Conservation (phyloP, 257 asterid species). For the Fraxinus cuspidata region DNA sequence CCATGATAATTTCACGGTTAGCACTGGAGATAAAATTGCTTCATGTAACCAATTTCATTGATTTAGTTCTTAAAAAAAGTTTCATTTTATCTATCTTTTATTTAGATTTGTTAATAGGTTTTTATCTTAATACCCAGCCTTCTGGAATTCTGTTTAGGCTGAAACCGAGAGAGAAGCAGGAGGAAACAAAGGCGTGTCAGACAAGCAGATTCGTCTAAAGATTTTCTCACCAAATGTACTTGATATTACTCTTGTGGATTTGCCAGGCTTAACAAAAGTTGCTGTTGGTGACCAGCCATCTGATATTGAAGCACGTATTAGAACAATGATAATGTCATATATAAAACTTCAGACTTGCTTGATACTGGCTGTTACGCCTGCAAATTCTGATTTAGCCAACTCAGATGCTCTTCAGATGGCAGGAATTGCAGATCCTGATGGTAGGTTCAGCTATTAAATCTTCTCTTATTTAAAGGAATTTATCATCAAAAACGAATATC, state of each 20-base stretch:
- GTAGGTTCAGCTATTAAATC: conserved; percentile 36
- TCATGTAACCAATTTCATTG: neutral
- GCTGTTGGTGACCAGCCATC: conserved; percentile 99
- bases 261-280: conserved; percentile 93
- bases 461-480: conserved; percentile 6
- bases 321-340: conserved; percentile 90
- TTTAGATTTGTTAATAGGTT: neutral
- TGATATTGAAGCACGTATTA: conserved; percentile 90
- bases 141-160: conserved; percentile 49
- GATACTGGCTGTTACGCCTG: conserved; percentile 94
- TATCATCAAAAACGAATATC: neutral
- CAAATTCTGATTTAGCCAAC: conserved; percentile 91
- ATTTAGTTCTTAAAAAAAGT: conserved; percentile 1
- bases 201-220: conserved; percentile 81
- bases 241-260: conserved; percentile 91
- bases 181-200: conserved; percentile 79
- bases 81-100: neutral
- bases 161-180: conserved; percentile 95
- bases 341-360: conserved; percentile 71
- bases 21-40: neutral
- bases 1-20: neutral
- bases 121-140: conserved; percentile 12
- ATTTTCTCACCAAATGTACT: conserved; percentile 92
- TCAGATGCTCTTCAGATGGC: conserved; percentile 99
- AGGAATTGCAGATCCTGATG: conserved; percentile 93